Base-by-base conservation (phyloP, 2,329 filamentous ascomycete species). In the Verticillium nonalfalfae region DNA sequence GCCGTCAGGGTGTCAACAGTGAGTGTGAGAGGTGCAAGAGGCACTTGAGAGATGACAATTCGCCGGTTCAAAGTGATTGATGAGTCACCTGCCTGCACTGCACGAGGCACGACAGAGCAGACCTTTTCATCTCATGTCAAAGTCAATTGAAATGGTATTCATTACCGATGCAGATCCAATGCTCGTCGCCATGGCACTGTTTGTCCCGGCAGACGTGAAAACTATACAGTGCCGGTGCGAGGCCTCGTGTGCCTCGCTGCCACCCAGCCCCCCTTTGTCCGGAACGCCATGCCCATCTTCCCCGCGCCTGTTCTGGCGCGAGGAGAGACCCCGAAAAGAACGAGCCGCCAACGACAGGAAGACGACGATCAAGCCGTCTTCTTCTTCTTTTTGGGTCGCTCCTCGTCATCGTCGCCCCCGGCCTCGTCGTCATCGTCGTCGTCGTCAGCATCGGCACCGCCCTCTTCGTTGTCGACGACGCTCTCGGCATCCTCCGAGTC, bases 401-500 rank as follows among this genome's bases (percentile, higher is more conserved):
- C 75, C 18, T 78, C 77, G 57, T 79, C 76, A 9, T 75, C 73
- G 7, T 72, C 70, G 1, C 78, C 78, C 2, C 77, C 77, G 3
- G 75, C 77, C 1, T 75, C 74, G 2, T 73, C 72, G 4, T 81
- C 76, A 21, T 77, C 69, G 31, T 77, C 80, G 2, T 80, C 82
- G 34, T 78, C 80, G 62, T 21, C 21, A 21, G 21, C 21, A 21
- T 21, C 21, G 21, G 21, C 21, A 21, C 81, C 81, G 7, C 75
- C 75, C 9, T 68, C 80, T 65, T 82, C 82, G 36, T 78, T 82
- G 59, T 80, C 77, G 59, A 81, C 82, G 66, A 84, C 87, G 62
- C 85, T 87, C 70, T 88, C 88, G 54, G 79, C 85, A 67, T 88
- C 88, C 31, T 82, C 88, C 18, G 84, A 87, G 13, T 90, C 92